Evolutionary conservation across 1,284 basidiomycete species (phyloP).

Genomic region (Caloboletus firmus): DNA sequence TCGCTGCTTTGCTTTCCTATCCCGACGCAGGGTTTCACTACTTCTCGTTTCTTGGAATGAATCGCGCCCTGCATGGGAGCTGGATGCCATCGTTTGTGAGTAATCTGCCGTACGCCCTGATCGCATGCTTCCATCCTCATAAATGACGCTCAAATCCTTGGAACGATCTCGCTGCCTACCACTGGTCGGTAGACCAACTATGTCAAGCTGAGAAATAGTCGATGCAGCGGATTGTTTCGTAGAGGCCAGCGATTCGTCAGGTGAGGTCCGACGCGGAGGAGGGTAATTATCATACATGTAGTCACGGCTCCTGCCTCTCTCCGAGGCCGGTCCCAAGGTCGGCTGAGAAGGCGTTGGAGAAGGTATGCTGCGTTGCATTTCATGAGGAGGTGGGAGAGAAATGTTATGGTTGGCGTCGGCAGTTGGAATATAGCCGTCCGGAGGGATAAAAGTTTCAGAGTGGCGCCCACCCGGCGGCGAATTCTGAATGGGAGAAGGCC

Average conservation of each 20-base stretch:
- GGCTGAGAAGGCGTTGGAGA: slow-evolving; percentile 34
- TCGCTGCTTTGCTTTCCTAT: slow-evolving; percentile 26
- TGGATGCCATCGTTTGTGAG: slow-evolving; percentile 21
- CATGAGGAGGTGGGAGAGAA: slow-evolving; percentile 34
- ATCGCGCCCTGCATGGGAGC: slow-evolving; percentile 16
- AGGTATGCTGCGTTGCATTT: slow-evolving; percentile 24
- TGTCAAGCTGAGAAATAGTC: slow-evolving; percentile 43
- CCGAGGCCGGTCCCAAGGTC: slow-evolving; percentile 17
- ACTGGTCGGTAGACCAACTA: slow-evolving; percentile 35
- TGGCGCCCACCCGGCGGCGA: slow-evolving; percentile 15
- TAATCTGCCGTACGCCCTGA: slow-evolving; percentile 30
- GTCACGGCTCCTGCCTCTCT: slow-evolving; percentile 25
- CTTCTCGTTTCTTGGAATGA: slow-evolving; percentile 19
- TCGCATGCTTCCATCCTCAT: slow-evolving; percentile 39
- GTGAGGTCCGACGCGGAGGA: slow-evolving; percentile 27
- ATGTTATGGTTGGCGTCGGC: slow-evolving; percentile 26
- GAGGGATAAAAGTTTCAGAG: slow-evolving; percentile 20
- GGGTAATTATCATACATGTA: slow-evolving; percentile 25
- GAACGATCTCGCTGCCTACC: slow-evolving; percentile 30
- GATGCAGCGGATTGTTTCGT: slow-evolving; percentile 34
- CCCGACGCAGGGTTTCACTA: slow-evolving; percentile 20
- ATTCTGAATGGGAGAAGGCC: slow-evolving; percentile 23
- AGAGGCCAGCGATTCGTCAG: slow-evolving; percentile 33
- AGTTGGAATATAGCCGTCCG: slow-evolving; percentile 31
- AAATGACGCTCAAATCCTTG: slow-evolving; percentile 39